phyloP scores from a whole-genome alignment of 768 basidiomycete genomes.

The Hypholoma sublateritium region DNA sequence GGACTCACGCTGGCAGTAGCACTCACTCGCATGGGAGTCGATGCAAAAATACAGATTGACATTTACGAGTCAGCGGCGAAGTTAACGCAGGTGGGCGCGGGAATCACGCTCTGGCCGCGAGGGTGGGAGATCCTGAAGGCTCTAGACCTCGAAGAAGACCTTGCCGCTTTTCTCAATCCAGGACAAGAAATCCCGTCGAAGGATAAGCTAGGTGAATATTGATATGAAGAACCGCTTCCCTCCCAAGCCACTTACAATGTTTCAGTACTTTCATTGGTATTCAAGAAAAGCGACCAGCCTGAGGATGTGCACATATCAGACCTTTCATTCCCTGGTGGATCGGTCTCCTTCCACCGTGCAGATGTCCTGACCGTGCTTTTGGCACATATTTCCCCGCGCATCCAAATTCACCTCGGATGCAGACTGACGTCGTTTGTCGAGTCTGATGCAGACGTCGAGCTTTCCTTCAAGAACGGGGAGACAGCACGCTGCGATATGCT shows the following conservation, averaged over 20 bases:
- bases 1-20: constrained; percentile 27
- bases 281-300: constrained; percentile 16
- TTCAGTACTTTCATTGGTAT: constrained; percentile 7
- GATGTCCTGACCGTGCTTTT: constrained; percentile 52
- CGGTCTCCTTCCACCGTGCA: constrained; percentile 40
- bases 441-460: constrained; percentile 18
- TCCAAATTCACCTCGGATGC: constrained; percentile 36
- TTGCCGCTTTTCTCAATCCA: constrained; percentile 1
- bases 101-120: constrained; percentile 41
- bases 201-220: not conserved
- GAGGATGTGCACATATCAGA: constrained; percentile 17
- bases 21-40: constrained; percentile 4
- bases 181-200: not conserved
- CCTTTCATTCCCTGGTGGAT: constrained; percentile 15
- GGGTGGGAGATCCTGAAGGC: constrained; percentile 41
- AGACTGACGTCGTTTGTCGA: constrained; percentile 43
- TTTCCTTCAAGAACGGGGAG: constrained; percentile 46
- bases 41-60: constrained; percentile 33
- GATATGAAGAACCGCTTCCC: no score
- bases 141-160: constrained; percentile 32
- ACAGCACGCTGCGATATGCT: constrained; percentile 50
- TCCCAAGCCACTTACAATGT: no score
- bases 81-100: constrained; percentile 46
- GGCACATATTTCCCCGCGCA: constrained; percentile 35
- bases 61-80: constrained; percentile 43